A percentile compares a stretch with the other conserved stretches of the same genome.
Evolutionary conservation across 306 rosid genomes (phyloP).

Genomic region (Oemleria cerasiformis): DNA sequence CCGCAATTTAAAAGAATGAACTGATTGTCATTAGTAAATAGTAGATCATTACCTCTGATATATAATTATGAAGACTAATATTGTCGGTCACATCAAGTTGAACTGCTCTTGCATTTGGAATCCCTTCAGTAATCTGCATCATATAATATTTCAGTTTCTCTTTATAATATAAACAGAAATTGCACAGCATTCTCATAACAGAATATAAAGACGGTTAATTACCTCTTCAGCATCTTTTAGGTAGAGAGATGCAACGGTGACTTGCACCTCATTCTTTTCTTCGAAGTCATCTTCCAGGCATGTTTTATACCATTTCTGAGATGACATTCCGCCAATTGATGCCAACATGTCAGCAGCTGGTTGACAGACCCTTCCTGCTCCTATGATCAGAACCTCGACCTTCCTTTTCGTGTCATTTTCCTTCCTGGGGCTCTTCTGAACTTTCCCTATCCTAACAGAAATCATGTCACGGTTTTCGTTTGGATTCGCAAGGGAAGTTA

Average conservation of each 20-base stretch:
- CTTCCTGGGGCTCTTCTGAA: slow-evolving; percentile 45
- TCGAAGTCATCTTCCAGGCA: slow-evolving; percentile 52
- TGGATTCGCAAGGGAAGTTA: slow-evolving; percentile 69
- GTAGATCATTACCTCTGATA: slow-evolving; percentile 64
- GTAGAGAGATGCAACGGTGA: slow-evolving; percentile 87
- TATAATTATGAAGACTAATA: slow-evolving; percentile 41
- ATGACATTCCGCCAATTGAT: slow-evolving; percentile 53
- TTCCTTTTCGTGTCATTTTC: slow-evolving; percentile 44
- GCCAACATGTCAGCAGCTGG: slow-evolving; percentile 85
- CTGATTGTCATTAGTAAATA: background rate
- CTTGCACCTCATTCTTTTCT: slow-evolving; percentile 61
- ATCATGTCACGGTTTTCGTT: slow-evolving; percentile 37
- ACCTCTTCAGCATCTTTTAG: slow-evolving; percentile 91
- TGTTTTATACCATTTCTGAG: slow-evolving; percentile 42
- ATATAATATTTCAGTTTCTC: slow-evolving; percentile 25
- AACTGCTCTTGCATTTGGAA: slow-evolving; percentile 70
- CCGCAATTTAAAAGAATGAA: slow-evolving; percentile 1
- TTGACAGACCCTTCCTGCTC: slow-evolving; percentile 93
- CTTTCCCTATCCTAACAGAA: slow-evolving; percentile 63
- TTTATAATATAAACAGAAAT: background rate
- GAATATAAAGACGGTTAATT: background rate
- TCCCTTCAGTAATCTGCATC: slow-evolving; percentile 70
- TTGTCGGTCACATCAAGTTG: slow-evolving; percentile 75
- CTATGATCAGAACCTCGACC: slow-evolving; percentile 75
- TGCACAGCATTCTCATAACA: background rate